These are phyloP conservation scores for Alternaria consortialis DNA, from an alignment of 2,329 filamentous ascomycete species.

Conservation along the genomic window DNA sequence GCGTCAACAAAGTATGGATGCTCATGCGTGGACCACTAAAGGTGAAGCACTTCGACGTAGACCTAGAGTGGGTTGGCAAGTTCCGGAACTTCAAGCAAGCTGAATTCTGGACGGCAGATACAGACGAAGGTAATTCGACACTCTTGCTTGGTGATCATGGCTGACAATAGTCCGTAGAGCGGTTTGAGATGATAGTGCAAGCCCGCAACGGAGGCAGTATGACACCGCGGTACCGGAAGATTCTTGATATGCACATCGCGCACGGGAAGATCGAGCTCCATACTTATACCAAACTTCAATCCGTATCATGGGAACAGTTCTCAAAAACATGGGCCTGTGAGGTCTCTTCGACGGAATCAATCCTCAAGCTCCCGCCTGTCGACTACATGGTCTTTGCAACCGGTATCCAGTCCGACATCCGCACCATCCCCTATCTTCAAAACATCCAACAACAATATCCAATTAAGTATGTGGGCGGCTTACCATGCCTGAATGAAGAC, in stretches of 20 bases:
- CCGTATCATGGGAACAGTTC: slow-evolving; percentile 60
- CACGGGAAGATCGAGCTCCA: slow-evolving; percentile 64
- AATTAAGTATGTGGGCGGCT: slow-evolving; percentile 68
- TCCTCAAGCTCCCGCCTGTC: slow-evolving; percentile 60
- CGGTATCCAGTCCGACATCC: slow-evolving; percentile 71
- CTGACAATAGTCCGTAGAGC: slow-evolving; percentile 55
- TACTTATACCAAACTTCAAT: slow-evolving; percentile 65
- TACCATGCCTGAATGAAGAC: slow-evolving; percentile 79
- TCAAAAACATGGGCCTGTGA: slow-evolving; percentile 49
- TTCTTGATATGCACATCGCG: slow-evolving; percentile 68
- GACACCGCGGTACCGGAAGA: slow-evolving; percentile 72
- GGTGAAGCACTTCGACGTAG: slow-evolving; percentile 81
- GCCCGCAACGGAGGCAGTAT: slow-evolving; percentile 81
- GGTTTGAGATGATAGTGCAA: slow-evolving; percentile 69
- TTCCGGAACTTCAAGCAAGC: slow-evolving; percentile 81
- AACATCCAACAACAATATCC: slow-evolving; percentile 68
- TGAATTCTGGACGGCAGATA: slow-evolving; percentile 78
- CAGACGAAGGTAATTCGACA: slow-evolving; percentile 62
- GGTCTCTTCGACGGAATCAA: slow-evolving; percentile 57
- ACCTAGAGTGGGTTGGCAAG: slow-evolving; percentile 81
- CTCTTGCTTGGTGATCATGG: neutral
- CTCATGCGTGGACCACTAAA: slow-evolving; percentile 69
- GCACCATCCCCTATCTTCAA: slow-evolving; percentile 67
- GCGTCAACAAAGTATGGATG: slow-evolving; percentile 74
- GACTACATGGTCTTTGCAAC: slow-evolving; percentile 82